Evolutionary conservation across 805 yeast genomes (phyloP).

Genomic region (Scheffersomyces lignosus): DNA sequence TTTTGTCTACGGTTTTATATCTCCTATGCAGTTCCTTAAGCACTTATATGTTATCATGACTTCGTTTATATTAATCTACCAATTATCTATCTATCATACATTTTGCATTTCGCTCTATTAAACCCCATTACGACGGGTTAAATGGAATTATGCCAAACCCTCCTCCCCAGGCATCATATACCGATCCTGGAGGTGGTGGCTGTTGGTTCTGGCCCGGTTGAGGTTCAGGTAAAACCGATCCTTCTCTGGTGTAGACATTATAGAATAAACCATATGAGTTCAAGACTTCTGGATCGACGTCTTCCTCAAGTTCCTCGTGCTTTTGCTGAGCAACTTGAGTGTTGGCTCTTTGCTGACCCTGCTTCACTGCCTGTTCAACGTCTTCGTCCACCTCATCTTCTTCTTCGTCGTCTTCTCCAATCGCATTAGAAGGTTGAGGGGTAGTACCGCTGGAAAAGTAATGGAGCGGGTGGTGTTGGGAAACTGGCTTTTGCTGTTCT

Average conservation of each 20-base stretch:
- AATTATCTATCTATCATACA: too few species aligned
- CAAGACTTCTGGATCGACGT: conserved; percentile 34
- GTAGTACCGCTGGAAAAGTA: conserved; percentile 1
- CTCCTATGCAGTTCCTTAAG: too few species aligned
- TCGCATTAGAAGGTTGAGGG: conserved; percentile 1
- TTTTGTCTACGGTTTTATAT: too few species aligned
- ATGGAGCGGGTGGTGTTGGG: conserved; percentile 57
- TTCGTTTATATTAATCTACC: too few species aligned
- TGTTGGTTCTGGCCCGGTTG: conserved; percentile 6
- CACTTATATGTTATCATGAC: too few species aligned
- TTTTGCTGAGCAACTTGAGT: background rate
- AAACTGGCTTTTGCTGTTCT: conserved; percentile 38
- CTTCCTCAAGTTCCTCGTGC: conserved; percentile 19
- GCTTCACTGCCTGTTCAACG: background rate
- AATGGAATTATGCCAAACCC: conserved; percentile 43
- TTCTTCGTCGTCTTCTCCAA: background rate
- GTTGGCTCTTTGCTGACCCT: too few species aligned
- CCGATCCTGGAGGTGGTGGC: conserved; percentile 9
- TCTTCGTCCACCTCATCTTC: background rate
- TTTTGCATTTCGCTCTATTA: too few species aligned
- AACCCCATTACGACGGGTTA: conserved; percentile 44
- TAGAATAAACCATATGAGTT: conserved; percentile 40
- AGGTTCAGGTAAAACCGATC: conserved; percentile 22
- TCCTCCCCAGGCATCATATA: conserved; percentile 33
- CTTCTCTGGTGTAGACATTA: conserved; percentile 35